Evolutionary conservation across 2,329 filamentous ascomycete genomes (phyloP).

Genomic region (Didymella arachidicola): DNA sequence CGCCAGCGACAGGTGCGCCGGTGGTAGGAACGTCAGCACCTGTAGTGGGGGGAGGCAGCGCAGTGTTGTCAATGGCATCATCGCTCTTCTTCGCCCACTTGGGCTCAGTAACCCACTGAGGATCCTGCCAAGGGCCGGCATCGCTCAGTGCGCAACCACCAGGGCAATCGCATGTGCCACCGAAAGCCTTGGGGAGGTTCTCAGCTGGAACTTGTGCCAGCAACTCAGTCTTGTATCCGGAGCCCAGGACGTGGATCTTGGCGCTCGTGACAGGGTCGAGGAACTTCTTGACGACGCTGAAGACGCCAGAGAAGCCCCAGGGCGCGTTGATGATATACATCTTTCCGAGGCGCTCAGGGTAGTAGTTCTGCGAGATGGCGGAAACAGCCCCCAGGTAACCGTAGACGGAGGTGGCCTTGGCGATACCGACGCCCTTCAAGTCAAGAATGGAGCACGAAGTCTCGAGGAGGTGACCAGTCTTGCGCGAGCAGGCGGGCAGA

Average conservation of each 20-base stretch:
- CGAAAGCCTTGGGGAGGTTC: slow-evolving; percentile 87
- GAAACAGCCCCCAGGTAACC: slow-evolving; percentile 86
- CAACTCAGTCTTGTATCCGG: slow-evolving; percentile 82
- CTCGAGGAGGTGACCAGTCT: slow-evolving; percentile 87
- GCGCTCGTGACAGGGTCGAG: slow-evolving; percentile 94
- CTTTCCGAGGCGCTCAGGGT: slow-evolving; percentile 94
- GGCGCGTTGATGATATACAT: slow-evolving; percentile 98
- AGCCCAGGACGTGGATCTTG: slow-evolving; percentile 92
- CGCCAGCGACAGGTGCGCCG: slow-evolving; percentile 26
- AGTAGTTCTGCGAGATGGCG: slow-evolving; percentile 96
- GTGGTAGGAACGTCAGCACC: slow-evolving; percentile 23
- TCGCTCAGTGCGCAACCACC: slow-evolving; percentile 89
- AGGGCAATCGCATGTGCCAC: slow-evolving; percentile 80
- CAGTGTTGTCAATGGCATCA: slow-evolving; percentile 44
- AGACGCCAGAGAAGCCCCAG: slow-evolving; percentile 91
- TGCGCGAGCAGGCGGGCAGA: slow-evolving; percentile 93
- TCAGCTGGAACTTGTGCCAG: slow-evolving; percentile 84
- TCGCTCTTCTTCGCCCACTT: slow-evolving; percentile 56
- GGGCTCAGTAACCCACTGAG: slow-evolving; percentile 68
- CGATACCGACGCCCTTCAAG: slow-evolving; percentile 89
- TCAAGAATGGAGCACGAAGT: slow-evolving; percentile 99
- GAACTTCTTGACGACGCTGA: slow-evolving; percentile 88
- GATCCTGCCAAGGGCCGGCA: slow-evolving; percentile 85
- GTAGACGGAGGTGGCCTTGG: slow-evolving; percentile 83
- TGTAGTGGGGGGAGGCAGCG: slow-evolving; percentile 37